Evolutionary conservation across 805 yeast species (phyloP).

Genomic region (Brettanomyces naardenensis): DNA sequence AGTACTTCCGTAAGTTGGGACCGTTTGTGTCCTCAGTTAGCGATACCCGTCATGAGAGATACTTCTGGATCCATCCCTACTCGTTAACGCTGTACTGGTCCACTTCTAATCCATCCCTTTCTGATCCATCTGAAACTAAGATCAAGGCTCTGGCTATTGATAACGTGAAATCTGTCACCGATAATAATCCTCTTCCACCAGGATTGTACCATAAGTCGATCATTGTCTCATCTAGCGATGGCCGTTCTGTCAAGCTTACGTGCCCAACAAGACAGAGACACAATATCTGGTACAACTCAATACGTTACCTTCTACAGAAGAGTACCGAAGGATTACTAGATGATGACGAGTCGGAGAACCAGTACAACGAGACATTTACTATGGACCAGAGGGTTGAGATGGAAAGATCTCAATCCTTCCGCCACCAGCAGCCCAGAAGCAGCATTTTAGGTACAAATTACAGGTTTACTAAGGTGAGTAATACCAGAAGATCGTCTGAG

Average conservation of each 20-base stretch:
- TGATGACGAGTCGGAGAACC: slow-evolving; percentile 34
- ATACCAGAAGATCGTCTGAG: no score
- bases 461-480: not conserved
- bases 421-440: slow-evolving; percentile 20
- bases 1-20: slow-evolving; percentile 74
- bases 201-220: slow-evolving; percentile 84
- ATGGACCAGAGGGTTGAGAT: slow-evolving; percentile 21
- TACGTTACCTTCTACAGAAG: slow-evolving; percentile 65
- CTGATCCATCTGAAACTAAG: slow-evolving; percentile 55
- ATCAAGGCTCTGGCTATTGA: slow-evolving; percentile 77
- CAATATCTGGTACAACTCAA: slow-evolving; percentile 83
- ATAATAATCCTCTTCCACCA: slow-evolving; percentile 80
- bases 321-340: slow-evolving; percentile 49
- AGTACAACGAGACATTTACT: slow-evolving; percentile 20
- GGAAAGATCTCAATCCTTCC: slow-evolving; percentile 24
- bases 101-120: slow-evolving; percentile 64
- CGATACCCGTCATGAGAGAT: slow-evolving; percentile 81
- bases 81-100: slow-evolving; percentile 90
- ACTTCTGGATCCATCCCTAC: slow-evolving; percentile 96
- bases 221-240: slow-evolving; percentile 52
- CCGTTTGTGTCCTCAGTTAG: slow-evolving; percentile 60
- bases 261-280: slow-evolving; percentile 85
- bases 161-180: slow-evolving; percentile 72
- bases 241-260: slow-evolving; percentile 62
- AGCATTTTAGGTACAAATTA: not conserved